Evolutionary conservation across 129 eudicot species (phyloP).

Genomic region (Artemisia tridentata): DNA sequence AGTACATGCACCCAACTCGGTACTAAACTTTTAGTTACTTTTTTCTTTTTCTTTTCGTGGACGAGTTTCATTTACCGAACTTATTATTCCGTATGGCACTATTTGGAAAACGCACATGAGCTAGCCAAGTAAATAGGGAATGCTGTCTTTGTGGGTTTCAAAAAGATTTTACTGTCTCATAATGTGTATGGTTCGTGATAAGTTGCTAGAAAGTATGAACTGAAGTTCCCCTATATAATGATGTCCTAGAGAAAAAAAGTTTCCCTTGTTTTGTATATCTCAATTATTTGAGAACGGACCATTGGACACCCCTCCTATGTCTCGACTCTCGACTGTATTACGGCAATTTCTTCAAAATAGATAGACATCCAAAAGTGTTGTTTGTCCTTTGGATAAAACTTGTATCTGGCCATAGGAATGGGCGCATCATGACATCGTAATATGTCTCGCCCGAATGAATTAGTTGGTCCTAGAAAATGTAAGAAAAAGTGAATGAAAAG

Average conservation of each 20-base stretch:
- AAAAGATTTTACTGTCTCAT: conserved; percentile 18
- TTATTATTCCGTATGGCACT: no score
- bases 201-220: conserved; percentile 25
- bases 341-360: conserved; percentile 19
- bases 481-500: no score
- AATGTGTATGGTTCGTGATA: conserved; percentile 18
- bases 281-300: conserved; percentile 20
- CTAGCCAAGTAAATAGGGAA: neutral
- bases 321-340: conserved; percentile 23
- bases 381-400: conserved; percentile 16
- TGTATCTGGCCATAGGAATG: neutral
- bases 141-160: conserved; percentile 9
- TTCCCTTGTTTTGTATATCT: conserved; percentile 11
- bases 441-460: no score
- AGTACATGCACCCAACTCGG: no score
- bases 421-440: no score
- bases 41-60: no score
- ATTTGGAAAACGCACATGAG: no score
- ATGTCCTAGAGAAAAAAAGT: conserved; percentile 9
- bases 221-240: conserved; percentile 21
- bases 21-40: no score
- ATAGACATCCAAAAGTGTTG: conserved; percentile 13
- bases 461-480: no score
- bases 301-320: conserved; percentile 15
- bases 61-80: no score